Percentiles rank a stretch among this genome's conserved stretches.
Conservation (phyloP, 1,284 basidiomycete species). For the Microbotryomycetes sp. region DNA sequence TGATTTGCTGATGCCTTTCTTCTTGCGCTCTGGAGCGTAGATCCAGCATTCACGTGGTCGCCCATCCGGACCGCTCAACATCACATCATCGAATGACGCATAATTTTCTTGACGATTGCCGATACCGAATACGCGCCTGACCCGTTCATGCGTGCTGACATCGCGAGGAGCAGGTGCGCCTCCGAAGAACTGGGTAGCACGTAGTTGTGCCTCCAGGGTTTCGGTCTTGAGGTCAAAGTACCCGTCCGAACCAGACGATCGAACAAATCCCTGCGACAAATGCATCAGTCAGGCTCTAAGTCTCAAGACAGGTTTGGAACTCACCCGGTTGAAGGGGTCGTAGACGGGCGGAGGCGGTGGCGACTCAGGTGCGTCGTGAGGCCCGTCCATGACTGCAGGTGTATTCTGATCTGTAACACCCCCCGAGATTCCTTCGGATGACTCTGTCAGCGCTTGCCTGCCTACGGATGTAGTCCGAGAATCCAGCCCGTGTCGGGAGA, state of each 20-base stretch:
- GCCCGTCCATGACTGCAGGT: no score
- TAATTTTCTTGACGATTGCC: constrained; percentile 1
- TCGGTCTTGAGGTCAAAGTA: background rate
- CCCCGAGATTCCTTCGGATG: no score
- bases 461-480: no score
- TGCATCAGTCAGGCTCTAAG: no score
- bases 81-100: constrained; percentile 8
- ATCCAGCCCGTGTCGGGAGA: no score
- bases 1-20: constrained; percentile 17
- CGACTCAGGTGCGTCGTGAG: no score
- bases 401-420: no score
- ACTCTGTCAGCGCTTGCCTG: no score
- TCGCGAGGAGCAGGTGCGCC: background rate
- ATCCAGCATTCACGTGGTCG: constrained; percentile 8
- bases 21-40: constrained; percentile 2
- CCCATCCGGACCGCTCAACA: background rate
- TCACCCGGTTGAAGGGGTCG: no score
- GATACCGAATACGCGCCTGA: constrained; percentile 2
- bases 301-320: no score
- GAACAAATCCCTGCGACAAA: background rate
- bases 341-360: no score
- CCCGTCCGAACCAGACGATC: background rate
- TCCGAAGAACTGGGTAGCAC: background rate
- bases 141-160: background rate
- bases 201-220: background rate